These are phyloP conservation scores for Nannizziopsis barbatae DNA, from an alignment of 2,329 filamentous ascomycete genomes.

Conservation along the genomic window DNA sequence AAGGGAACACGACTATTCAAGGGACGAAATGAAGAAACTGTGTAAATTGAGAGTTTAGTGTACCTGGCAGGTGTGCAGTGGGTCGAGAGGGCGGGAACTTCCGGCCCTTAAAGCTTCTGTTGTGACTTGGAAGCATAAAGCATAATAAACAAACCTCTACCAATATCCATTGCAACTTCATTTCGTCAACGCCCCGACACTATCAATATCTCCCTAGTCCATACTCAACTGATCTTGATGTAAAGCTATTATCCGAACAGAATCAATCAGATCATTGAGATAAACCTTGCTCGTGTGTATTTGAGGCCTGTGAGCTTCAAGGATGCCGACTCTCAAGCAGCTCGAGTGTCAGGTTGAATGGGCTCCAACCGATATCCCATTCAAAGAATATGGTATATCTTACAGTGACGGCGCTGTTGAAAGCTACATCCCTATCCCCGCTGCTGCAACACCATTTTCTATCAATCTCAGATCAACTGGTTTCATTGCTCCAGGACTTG, in stretches of 20 bases:
- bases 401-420: conserved; percentile 45
- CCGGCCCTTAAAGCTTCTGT: not conserved
- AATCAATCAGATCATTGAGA: not conserved
- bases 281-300: not conserved
- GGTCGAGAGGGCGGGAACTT: not conserved
- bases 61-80: no score
- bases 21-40: no score
- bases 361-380: conserved; percentile 29
- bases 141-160: not conserved
- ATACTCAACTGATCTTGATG: not conserved
- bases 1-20: no score
- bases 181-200: not conserved
- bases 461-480: conserved; percentile 40
- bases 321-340: conserved; percentile 45
- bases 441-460: conserved; percentile 36
- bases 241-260: not conserved
- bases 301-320: conserved; percentile 8
- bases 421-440: conserved; percentile 42
- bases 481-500: conserved; percentile 44
- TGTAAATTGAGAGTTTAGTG: no score
- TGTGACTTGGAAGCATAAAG: not conserved
- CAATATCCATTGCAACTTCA: conserved; percentile 1
- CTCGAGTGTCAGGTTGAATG: conserved; percentile 44
- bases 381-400: conserved; percentile 41
- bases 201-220: not conserved